These are phyloP conservation scores for Phaeosphaeriaceae sp. DNA, from an alignment of 2,329 filamentous ascomycete species.

Conservation along the genomic window DNA sequence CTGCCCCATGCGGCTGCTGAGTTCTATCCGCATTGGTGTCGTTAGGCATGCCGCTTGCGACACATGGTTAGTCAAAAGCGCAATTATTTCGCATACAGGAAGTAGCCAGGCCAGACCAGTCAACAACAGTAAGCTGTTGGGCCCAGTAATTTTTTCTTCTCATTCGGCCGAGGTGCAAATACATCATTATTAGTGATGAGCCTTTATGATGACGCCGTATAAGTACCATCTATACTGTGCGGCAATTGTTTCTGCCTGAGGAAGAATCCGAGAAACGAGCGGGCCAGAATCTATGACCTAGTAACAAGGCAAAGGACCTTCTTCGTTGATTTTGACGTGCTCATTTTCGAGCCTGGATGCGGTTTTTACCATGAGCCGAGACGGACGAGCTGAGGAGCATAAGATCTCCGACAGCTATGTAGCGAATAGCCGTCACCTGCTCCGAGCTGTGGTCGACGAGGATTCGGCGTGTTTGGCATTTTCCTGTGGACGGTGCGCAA, in stretches of 20 bases:
- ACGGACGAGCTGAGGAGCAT: constrained; percentile 17
- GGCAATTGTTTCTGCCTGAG: constrained; percentile 4
- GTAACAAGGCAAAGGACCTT: neutral
- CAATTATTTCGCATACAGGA: neutral
- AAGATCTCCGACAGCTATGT: constrained; percentile 12
- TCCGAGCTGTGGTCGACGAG: constrained; percentile 21
- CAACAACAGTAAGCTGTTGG: constrained; percentile 8
- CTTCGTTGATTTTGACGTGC: constrained; percentile 22
- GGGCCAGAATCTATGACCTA: too few relatives aligned
- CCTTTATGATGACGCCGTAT: constrained; percentile 26
- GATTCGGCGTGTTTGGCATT: constrained; percentile 14
- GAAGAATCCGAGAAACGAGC: too few relatives aligned
- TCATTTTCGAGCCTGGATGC: constrained; percentile 30
- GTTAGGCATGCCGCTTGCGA: constrained; percentile 11
- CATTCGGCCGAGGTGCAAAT: constrained; percentile 33
- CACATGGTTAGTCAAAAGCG: constrained; percentile 4
- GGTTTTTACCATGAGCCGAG: constrained; percentile 22
- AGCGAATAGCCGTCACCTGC: constrained; percentile 28
- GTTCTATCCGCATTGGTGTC: constrained; percentile 9
- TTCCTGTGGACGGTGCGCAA: constrained; percentile 32
- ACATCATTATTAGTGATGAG: constrained; percentile 31
- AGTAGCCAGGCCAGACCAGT: neutral
- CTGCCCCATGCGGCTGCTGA: constrained; percentile 4
- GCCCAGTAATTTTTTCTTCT: constrained; percentile 8
- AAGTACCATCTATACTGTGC: constrained; percentile 6